These are phyloP conservation scores for Diversispora epigaea DNA, from an alignment of 192 early-diverging fungal species.

Conservation along the genomic window DNA sequence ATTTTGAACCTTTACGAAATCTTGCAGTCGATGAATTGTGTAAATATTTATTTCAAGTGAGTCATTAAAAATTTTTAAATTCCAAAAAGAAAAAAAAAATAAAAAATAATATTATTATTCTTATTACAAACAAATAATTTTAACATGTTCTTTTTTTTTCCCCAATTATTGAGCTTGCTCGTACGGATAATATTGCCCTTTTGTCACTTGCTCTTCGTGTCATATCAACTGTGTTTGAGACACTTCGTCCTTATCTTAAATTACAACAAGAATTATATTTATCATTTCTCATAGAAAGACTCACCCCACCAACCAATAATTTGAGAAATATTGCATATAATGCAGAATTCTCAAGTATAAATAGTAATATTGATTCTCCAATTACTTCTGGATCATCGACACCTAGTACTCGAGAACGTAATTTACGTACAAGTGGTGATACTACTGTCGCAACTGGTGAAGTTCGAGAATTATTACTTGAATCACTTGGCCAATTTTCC, in stretches of 20 bases:
- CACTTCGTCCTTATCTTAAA: conserved; percentile 65
- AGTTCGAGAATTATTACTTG: conserved; percentile 81
- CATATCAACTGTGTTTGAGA: conserved; percentile 71
- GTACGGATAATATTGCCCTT: conserved; percentile 56
- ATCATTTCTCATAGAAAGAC: conserved; percentile 56
- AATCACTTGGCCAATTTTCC: conserved; percentile 74
- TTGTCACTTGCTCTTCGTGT: conserved; percentile 63
- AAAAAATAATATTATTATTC: conserved; percentile 7
- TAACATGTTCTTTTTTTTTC: conserved; percentile 11
- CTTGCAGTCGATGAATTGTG: conserved; percentile 83
- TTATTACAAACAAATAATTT: conserved; percentile 7
- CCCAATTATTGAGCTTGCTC: conserved; percentile 43
- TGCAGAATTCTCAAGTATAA: conserved; percentile 38
- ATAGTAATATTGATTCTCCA: conserved; percentile 30
- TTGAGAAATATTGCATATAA: conserved; percentile 38
- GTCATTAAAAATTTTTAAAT: conserved; percentile 37
- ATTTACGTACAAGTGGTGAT: conserved; percentile 15
- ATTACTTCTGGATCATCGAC: conserved; percentile 24
- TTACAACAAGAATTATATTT: conserved; percentile 80
- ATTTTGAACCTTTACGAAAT: conserved; percentile 58
- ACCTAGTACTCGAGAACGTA: conserved; percentile 9
- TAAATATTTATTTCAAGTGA: conserved; percentile 80
- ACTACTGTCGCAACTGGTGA: conserved; percentile 60
- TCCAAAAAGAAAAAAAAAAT: no score
- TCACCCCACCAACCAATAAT: conserved; percentile 43